Evolutionary conservation across 192 early-diverging fungal species (phyloP), one percentile per base, ranked within the genome.

Genomic region (Backusella parvicylindrica): DNA sequence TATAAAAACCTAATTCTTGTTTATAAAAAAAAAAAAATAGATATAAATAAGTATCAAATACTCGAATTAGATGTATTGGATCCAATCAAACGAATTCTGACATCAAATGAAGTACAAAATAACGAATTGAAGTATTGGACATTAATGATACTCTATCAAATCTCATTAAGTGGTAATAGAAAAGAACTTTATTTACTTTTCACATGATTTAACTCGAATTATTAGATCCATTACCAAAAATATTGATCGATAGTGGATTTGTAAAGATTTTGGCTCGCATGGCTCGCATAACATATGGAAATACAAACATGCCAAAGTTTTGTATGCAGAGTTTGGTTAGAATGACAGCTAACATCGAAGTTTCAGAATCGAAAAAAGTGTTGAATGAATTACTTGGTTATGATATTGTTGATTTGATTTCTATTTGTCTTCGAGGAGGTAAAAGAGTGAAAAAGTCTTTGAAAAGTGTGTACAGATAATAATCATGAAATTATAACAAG

Each of bases 111-210:
- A 9, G 79, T 84, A 23, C 87, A 83, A 13, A 91, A 89, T 56
- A 95, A 89, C 63, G 93, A 95, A 50, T 82, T 95, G 4, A 91
- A 91, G 53, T 94, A 93, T 71, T 95, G 93, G 93, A 88, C 85
- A 12, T 74, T 94, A 37, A 87, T 94, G 83, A 84, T 94, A 1
- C 67, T 94, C 13, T 91, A 95, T 79, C 93, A 95, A 73, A 77
- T 95, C 1, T 86, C 89, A 0, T 74, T 90, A 18, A 82, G 78
- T 31, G 93, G 91, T 94, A 86, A 56, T 64, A 3, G 28, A 74
- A 56, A n/a, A 65, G 2, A 40, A 23, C 26, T 38, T 38, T 6
- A 18, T 12, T 35, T 21, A 41, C 5, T 5, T 41, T 7, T 12
- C 3, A n/a, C 13, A 33, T 6, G 9, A 18, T 33, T 32, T 64